Evolutionary conservation across 805 yeast species (phyloP).

Genomic region (Kuraishia piskuri): DNA sequence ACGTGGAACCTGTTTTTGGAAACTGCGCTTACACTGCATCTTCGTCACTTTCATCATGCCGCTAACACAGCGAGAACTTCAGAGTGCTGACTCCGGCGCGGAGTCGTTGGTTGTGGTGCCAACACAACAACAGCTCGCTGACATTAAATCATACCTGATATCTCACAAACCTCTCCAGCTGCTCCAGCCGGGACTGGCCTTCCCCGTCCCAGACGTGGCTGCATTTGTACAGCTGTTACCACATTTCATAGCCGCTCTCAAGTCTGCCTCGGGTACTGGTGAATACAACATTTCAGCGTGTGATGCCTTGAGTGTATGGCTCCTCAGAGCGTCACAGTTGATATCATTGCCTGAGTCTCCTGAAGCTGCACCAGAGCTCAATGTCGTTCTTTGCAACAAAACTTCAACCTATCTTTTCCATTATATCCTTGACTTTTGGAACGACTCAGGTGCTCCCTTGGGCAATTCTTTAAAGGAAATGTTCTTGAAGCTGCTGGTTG

Average conservation of each 20-base stretch:
- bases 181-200: not conserved
- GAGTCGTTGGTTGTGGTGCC: not conserved
- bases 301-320: slow-evolving; percentile 61
- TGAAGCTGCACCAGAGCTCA: not conserved
- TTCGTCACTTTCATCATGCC: too few relatives aligned
- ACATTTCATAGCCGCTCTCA: slow-evolving; percentile 11
- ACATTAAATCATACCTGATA: not conserved
- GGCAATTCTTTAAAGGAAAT: slow-evolving; percentile 61
- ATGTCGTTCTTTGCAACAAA: slow-evolving; percentile 8
- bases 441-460: slow-evolving; percentile 60
- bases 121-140: not conserved
- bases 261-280: slow-evolving; percentile 24
- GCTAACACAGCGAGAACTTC: too few relatives aligned
- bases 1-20: too few relatives aligned
- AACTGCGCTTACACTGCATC: too few relatives aligned
- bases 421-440: slow-evolving; percentile 61
- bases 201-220: not conserved
- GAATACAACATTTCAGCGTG: slow-evolving; percentile 33
- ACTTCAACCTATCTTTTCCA: slow-evolving; percentile 29
- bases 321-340: slow-evolving; percentile 44
- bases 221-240: not conserved
- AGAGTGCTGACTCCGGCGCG: too few relatives aligned
- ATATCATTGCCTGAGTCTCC: not conserved
- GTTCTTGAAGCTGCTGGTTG: slow-evolving; percentile 40
- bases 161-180: slow-evolving; percentile 1